Evolutionary conservation across 768 basidiomycete species (phyloP), one percentile per base, ranked within the genome.

Genomic region (Cystobasidium tubakii): DNA sequence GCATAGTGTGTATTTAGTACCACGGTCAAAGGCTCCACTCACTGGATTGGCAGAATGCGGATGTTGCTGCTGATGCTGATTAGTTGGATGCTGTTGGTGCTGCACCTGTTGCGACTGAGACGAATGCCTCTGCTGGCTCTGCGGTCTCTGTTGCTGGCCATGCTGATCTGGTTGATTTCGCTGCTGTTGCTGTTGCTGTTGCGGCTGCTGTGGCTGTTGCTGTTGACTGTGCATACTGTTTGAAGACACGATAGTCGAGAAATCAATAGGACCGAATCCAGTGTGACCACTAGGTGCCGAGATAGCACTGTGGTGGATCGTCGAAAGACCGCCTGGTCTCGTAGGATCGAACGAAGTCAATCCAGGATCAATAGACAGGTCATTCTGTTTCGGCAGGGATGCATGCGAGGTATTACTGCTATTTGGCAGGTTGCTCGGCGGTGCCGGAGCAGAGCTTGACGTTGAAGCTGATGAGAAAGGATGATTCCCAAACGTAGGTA

Each of bases 101-200:
- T 50, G 46, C 46, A 50, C 21, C 46, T 50, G 46, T 19, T 50
- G 46, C 21, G 12, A n/a, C 7, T 50, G 46, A 9, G 12, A n/a
- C 46, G 12, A n/a, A 17, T 50, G 46, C 21, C 12, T 15, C 4
- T 50, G 46, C 46, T 50, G 46, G 12, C 21, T 15, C 21, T 60
- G 57, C 57, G 10, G 57, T 29, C 23, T 12, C 57, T 60, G 57
- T 23, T 60, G 57, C 23, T 25, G 15, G 29, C 57, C 63, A 42
- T 27, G 43, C 15, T 27, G 39, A 65, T 13, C 34, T 42, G 10
- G 34, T 46, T 65, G 63, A 65, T 4, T 25, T 27, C 23, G 9
- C 25, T 65, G 63, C 63, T 65, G 63, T 21, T 60, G 57, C 33
- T 60, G 57, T 34, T 15, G 31, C 57, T 60, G 53, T n/a, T 55